Percentiles rank a stretch among this genome's conserved stretches.
phyloP scores from a whole-genome alignment of 75 land plant genomes.

The Larix kaempferi region DNA sequence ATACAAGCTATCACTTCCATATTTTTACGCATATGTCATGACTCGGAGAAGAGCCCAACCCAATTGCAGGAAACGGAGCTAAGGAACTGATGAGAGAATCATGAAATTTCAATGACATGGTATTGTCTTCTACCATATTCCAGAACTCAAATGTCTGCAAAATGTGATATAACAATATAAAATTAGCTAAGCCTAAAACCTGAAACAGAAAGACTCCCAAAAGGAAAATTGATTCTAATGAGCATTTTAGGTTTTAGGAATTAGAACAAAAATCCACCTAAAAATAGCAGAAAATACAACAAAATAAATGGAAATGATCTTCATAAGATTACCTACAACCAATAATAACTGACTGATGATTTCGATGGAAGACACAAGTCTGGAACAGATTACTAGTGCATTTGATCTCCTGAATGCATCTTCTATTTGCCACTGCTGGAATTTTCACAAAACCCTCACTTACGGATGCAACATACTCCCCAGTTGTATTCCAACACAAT shows the following conservation, averaged over 20 bases:
- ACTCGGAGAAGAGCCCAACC: constrained; percentile 87
- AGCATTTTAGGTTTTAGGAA: too few relatives aligned
- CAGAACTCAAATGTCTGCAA: constrained; percentile 72
- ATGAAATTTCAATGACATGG: constrained; percentile 67
- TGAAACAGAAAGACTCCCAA: too few relatives aligned
- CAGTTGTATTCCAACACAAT: constrained; percentile 29
- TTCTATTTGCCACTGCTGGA: constrained; percentile 12
- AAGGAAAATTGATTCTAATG: too few relatives aligned
- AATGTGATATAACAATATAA: too few relatives aligned
- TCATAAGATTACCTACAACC: constrained; percentile 33
- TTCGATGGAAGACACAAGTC: constrained; percentile 57
- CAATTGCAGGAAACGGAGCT: constrained; percentile 65
- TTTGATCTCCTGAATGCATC: constrained; percentile 45
- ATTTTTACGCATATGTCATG: constrained; percentile 86
- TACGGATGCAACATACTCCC: constrained; percentile 25
- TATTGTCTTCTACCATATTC: constrained; percentile 68
- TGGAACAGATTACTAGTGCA: constrained; percentile 41
- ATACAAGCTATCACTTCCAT: constrained; percentile 53
- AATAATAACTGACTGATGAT: constrained; percentile 32
- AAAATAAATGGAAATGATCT: too few relatives aligned
- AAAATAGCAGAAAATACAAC: too few relatives aligned
- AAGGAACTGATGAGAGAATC: constrained; percentile 80
- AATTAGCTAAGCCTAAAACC: too few relatives aligned
- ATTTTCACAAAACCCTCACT: constrained; percentile 31
- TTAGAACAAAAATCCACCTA: too few relatives aligned